A percentile compares a stretch with the other conserved stretches of the same genome.
These are phyloP conservation scores for Paraglomus brasilianum DNA, from an alignment of 192 early-diverging fungal species.

Conservation along the genomic window DNA sequence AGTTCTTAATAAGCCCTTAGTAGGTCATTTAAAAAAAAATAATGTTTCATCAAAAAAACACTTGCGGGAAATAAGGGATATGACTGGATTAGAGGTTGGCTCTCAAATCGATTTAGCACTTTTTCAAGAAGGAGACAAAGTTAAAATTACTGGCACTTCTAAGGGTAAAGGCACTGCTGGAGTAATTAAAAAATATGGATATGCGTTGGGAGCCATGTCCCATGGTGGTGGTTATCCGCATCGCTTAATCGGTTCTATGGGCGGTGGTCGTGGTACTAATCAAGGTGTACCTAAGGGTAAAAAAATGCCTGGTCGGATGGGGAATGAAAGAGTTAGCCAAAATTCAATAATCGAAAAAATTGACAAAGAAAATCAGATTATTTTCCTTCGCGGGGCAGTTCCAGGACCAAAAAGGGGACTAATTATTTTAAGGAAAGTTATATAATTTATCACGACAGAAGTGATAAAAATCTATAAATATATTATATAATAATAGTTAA, in stretches of 20 bases:
- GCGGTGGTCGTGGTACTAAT: neutral
- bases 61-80: slow-evolving; percentile 3
- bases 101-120: neutral
- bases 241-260: neutral
- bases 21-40: too few relatives aligned
- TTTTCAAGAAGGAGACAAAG: neutral
- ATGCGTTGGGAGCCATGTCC: neutral
- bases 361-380: too few relatives aligned
- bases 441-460: too few relatives aligned
- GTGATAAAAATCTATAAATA: too few relatives aligned
- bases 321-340: neutral
- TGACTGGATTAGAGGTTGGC: neutral
- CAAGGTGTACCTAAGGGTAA: neutral
- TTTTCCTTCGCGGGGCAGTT: too few relatives aligned
- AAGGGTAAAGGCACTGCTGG: neutral
- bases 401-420: too few relatives aligned
- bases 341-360: too few relatives aligned
- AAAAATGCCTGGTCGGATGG: slow-evolving; percentile 10
- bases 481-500: too few relatives aligned
- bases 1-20: too few relatives aligned
- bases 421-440: too few relatives aligned
- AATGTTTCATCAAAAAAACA: too few relatives aligned
- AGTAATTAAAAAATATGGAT: slow-evolving; percentile 11
- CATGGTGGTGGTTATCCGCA: neutral
- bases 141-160: neutral